A percentile compares a stretch with the other conserved stretches of the same genome.
Evolutionary conservation across 2,329 filamentous ascomycete species (phyloP).

Genomic region (Akanthomyces muscarius): DNA sequence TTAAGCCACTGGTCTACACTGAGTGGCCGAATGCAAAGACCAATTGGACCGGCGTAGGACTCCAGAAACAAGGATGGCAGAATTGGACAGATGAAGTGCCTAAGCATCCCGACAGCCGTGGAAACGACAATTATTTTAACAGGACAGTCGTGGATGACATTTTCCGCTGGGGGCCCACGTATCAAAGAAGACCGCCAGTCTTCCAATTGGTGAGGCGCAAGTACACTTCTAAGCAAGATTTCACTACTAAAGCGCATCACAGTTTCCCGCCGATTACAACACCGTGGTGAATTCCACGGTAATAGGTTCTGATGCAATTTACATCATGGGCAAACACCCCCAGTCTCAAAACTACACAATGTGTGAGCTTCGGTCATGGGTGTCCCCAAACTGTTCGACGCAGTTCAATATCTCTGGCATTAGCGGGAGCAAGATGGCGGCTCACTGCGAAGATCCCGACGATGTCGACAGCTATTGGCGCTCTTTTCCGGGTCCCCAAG

Average conservation of each 20-base stretch:
- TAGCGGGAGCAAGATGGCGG: constrained; percentile 54
- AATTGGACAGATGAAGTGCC: constrained; percentile 41
- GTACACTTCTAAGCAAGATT: constrained; percentile 18
- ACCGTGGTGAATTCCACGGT: constrained; percentile 56
- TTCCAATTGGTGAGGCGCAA: constrained; percentile 42
- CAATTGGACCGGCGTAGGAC: constrained; percentile 30
- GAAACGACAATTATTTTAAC: constrained; percentile 42
- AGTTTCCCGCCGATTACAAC: constrained; percentile 61
- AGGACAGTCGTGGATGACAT: constrained; percentile 62
- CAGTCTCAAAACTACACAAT: constrained; percentile 53
- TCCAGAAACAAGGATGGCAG: constrained; percentile 31
- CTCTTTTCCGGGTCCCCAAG: constrained; percentile 31
- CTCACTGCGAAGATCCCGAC: constrained; percentile 55
- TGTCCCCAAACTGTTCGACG: constrained; percentile 65
- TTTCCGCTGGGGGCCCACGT: constrained; percentile 60
- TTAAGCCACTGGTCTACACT: constrained; percentile 62
- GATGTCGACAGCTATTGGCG: constrained; percentile 54
- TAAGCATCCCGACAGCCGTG: constrained; percentile 21
- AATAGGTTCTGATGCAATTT: constrained; percentile 50
- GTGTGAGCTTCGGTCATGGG: constrained; percentile 62
- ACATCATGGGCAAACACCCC: constrained; percentile 56
- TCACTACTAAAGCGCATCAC: too few relatives aligned
- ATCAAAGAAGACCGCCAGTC: constrained; percentile 48
- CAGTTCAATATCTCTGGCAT: constrained; percentile 52
- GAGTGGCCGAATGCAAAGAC: constrained; percentile 48